Evolutionary conservation across 805 yeast species (phyloP), one percentile per base, ranked within the genome.

Genomic region (Candida wancherniae): DNA sequence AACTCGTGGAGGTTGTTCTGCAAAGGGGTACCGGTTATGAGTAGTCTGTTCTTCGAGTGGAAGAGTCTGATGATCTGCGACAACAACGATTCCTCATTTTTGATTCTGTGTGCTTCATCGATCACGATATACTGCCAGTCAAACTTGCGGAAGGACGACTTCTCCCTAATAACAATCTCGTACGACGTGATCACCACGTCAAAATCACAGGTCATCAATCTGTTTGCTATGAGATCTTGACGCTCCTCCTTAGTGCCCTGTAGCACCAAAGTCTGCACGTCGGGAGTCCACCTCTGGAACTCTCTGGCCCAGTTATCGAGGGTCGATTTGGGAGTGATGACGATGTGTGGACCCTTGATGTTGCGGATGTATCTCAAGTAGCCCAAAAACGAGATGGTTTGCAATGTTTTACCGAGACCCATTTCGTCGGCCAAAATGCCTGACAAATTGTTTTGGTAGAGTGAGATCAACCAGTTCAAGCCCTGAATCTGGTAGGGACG

Each of bases 371-470:
- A 80, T 39, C 92, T 66, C 24, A 83, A 58, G 49, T 78, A 83
- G 2, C 90, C 90, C 26, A 83, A 56, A 40, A 80, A 79, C 6
- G 90, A 74, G 41, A 83, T 82, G 0, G 90, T 83, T 54, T 83
- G 92, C 36, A 83, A 59, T 3, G 92, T 83, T 52, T 83, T 83
- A 45, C 92, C 92, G 39, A 83, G 58, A 2, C 92, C 92, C 92
- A 83, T 83, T 58, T 83, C 92, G 57, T 83, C 92, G 1, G 92
- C 92, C 36, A 83, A 63, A 15, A 83, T 82, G 37, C 92, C 92
- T 1, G 83, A 73, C 26, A 83, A 59, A 37, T 75, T 73, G 57
- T 80, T 80, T 40, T 76, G 80, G 45, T 78, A 74, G 37, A 83
- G 57, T 1, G 81, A 69, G 9, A 82, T 71, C 45, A 83, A 58